Evolutionary conservation across 2,329 filamentous ascomycete genomes (phyloP).

Genomic region (Fusarium acutatum): DNA sequence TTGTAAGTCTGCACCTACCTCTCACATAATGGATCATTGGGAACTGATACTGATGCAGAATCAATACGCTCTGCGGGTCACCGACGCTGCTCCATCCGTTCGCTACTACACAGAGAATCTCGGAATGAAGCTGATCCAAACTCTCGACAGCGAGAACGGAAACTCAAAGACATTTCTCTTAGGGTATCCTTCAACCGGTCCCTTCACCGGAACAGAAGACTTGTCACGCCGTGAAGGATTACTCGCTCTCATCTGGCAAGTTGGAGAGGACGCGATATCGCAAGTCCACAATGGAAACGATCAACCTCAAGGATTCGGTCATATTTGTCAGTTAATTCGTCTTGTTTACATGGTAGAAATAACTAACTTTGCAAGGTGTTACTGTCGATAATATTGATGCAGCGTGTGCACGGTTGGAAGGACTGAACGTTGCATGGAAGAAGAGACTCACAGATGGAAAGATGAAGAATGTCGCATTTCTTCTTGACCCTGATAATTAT

Average conservation of each 20-base stretch:
- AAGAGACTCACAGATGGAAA: neutral
- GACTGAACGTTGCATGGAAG: neutral
- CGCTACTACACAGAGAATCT: neutral
- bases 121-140: neutral
- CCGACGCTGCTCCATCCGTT: neutral
- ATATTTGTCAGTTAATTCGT: neutral
- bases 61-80: neutral
- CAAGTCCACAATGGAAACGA: neutral
- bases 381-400: neutral
- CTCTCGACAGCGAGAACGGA: accelerated
- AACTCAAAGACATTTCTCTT: neutral
- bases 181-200: neutral
- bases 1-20: neutral
- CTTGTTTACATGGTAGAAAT: neutral
- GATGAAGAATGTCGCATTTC: neutral
- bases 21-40: neutral
- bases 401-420: neutral
- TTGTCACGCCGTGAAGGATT: neutral
- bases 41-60: neutral
- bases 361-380: neutral
- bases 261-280: accelerated
- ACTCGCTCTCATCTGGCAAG: neutral
- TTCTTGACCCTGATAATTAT: neutral
- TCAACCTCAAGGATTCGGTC: neutral
- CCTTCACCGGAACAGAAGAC: neutral